These are phyloP conservation scores for Monosporozyma unispora DNA, from an alignment of 805 yeast species.

Conservation along the genomic window DNA sequence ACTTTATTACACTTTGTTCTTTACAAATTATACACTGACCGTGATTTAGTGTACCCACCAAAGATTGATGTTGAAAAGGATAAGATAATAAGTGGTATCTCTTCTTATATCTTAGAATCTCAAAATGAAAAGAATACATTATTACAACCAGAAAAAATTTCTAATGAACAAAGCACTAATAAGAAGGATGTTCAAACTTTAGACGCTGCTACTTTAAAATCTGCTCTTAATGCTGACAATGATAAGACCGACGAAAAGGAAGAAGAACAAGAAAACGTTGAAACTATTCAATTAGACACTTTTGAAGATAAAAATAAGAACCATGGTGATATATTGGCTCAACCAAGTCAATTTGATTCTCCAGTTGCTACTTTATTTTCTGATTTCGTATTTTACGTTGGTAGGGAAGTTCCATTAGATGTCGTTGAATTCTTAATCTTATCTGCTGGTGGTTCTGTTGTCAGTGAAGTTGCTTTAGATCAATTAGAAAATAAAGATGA, in stretches of 20 bases:
- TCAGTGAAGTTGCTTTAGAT: constrained; percentile 83
- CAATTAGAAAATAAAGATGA: constrained; percentile 42
- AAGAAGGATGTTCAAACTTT: constrained; percentile 26
- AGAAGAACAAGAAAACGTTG: constrained; percentile 28
- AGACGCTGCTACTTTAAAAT: constrained; percentile 42
- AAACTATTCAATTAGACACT: constrained; percentile 51
- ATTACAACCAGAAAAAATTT: constrained; percentile 8
- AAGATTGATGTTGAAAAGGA: constrained; percentile 60
- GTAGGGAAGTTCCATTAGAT: constrained; percentile 93
- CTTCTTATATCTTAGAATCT: constrained; percentile 68
- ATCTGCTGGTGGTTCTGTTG: constrained; percentile 76
- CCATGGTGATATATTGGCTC: constrained; percentile 59
- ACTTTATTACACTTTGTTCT: constrained; percentile 83
- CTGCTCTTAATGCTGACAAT: constrained; percentile 40
- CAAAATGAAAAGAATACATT: constrained; percentile 27
- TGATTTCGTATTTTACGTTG: constrained; percentile 72
- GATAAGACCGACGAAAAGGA: constrained; percentile 28
- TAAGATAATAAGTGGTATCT: constrained; percentile 84
- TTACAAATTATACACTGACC: constrained; percentile 76
- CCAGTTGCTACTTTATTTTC: constrained; percentile 60
- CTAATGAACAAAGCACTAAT: constrained; percentile 3
- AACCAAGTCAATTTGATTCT: constrained; percentile 55
- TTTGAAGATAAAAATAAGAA: constrained; percentile 57
- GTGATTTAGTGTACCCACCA: constrained; percentile 87
- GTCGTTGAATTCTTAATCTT: constrained; percentile 79